phyloP scores from a whole-genome alignment of 2,329 filamentous ascomycete genomes.

The Monosporascus sp. region DNA sequence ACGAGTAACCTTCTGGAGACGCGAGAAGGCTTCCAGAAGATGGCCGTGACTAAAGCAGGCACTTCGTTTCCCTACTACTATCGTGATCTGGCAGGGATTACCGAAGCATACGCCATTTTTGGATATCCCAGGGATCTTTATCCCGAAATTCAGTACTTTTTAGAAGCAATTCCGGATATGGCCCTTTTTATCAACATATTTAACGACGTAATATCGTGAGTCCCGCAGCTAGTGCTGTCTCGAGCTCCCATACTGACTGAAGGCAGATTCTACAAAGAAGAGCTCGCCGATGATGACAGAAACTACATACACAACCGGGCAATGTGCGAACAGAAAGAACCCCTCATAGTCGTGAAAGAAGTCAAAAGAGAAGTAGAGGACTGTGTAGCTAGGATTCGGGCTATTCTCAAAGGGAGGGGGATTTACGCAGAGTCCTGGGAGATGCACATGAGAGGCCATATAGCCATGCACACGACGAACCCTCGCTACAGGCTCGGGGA shows the following conservation, averaged over 20 bases:
- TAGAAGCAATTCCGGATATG: conserved; percentile 19
- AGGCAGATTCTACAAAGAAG: conserved; percentile 16
- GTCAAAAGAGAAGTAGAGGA: conserved; percentile 7
- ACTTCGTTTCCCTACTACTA: conserved; percentile 14
- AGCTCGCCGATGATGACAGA: conserved; percentile 11
- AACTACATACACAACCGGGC: conserved; percentile 15
- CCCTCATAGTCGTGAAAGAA: conserved; percentile 7
- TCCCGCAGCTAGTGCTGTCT: neutral
- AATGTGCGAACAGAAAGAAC: conserved; percentile 1
- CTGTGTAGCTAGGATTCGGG: conserved; percentile 6
- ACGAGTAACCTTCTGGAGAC: conserved; percentile 16
- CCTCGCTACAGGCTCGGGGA: conserved; percentile 12
- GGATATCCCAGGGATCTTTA: conserved; percentile 14
- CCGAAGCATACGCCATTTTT: conserved; percentile 15
- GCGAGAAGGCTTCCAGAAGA: conserved; percentile 13
- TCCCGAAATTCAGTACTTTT: conserved; percentile 9
- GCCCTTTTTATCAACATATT: conserved; percentile 14
- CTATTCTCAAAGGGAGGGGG: conserved; percentile 12
- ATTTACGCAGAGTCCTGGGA: conserved; percentile 11
- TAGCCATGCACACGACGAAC: conserved; percentile 17
- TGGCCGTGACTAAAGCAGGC: conserved; percentile 9
- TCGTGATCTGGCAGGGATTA: conserved; percentile 14
- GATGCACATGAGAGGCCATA: conserved; percentile 11
- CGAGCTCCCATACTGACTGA: neutral
- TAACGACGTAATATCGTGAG: conserved; percentile 18